Evolutionary conservation across 2,329 filamentous ascomycete genomes (phyloP).

Genomic region (Cryphonectria nitschkei): DNA sequence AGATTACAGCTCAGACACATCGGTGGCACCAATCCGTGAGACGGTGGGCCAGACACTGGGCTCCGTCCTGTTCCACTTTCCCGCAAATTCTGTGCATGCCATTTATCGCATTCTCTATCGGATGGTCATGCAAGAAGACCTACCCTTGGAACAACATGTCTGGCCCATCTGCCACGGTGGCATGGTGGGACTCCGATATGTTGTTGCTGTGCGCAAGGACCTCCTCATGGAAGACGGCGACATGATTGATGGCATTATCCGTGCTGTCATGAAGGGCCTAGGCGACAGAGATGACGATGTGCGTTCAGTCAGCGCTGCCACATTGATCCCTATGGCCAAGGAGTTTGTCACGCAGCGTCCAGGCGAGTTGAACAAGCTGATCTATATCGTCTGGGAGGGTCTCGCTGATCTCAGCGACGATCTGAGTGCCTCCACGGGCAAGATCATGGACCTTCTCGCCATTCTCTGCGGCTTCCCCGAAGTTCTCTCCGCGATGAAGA

Average conservation of each 20-base stretch:
- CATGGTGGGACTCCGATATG: constrained; percentile 94
- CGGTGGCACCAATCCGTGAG: constrained; percentile 93
- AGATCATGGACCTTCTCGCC: constrained; percentile 96
- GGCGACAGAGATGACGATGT: constrained; percentile 94
- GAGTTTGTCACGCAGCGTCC: constrained; percentile 90
- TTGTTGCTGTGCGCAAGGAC: constrained; percentile 94
- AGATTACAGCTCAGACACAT: constrained; percentile 96
- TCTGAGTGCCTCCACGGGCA: constrained; percentile 93
- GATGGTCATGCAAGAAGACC: constrained; percentile 88
- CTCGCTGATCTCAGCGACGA: constrained; percentile 96
- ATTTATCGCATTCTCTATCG: constrained; percentile 85
- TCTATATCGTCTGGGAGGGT: constrained; percentile 97
- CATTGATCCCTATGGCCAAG: constrained; percentile 91
- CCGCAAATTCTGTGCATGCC: constrained; percentile 75
- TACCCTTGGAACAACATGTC: constrained; percentile 71
- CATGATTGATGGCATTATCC: constrained; percentile 90
- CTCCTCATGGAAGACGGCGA: constrained; percentile 80
- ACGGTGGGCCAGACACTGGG: constrained; percentile 93
- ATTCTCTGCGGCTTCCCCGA: constrained; percentile 94
- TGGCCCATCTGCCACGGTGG: constrained; percentile 98
- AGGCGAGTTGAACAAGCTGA: constrained; percentile 75
- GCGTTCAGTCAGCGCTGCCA: constrained; percentile 95
- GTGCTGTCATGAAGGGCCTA: constrained; percentile 92
- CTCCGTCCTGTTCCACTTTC: constrained; percentile 83
- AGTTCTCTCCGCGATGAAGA: constrained; percentile 92